Percentiles rank a stretch among this genome's conserved stretches.
phyloP scores from a whole-genome alignment of 805 yeast genomes.

The Ogataea polymorpha region DNA sequence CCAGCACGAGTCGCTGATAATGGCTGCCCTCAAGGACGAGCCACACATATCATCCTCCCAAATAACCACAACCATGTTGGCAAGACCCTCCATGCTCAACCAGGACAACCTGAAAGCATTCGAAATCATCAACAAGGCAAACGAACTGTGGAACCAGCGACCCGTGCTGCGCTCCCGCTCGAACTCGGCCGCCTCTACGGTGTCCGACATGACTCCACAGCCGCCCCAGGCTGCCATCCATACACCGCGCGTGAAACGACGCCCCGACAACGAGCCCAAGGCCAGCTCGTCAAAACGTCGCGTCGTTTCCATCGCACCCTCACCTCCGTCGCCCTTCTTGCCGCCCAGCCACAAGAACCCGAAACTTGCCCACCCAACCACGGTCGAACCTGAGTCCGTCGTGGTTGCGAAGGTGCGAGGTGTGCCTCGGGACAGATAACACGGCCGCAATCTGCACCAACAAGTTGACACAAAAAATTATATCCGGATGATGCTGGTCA shows the following conservation, averaged over 20 bases:
- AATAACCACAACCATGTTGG: constrained; percentile 13
- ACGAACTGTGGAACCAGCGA: constrained; percentile 34
- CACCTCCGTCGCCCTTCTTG: constrained; percentile 8
- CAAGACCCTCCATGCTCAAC: constrained; percentile 6
- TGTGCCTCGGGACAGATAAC: constrained; percentile 5
- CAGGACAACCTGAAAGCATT: constrained; percentile 25
- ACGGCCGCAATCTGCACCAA: background rate
- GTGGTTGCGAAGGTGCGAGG: constrained; percentile 15
- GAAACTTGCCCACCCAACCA: constrained; percentile 28
- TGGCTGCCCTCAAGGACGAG: constrained; percentile 32
- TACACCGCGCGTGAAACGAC: constrained; percentile 14
- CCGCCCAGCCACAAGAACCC: constrained; percentile 26
- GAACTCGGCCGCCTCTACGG: constrained; percentile 5
- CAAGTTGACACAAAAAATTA: background rate
- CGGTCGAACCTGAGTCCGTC: constrained; percentile 32
- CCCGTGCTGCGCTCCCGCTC: constrained; percentile 14
- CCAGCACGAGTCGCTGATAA: constrained; percentile 34
- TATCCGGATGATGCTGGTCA: background rate
- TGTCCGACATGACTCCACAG: constrained; percentile 8
- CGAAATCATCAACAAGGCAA: constrained; percentile 35
- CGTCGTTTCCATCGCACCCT: constrained; percentile 19
- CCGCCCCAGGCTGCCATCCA: background rate
- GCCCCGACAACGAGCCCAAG: constrained; percentile 11
- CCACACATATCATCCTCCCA: constrained; percentile 21
- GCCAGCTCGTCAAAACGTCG: constrained; percentile 19